Conservation (phyloP, 2,329 filamentous ascomycete species). For the Diaporthe sp. region DNA sequence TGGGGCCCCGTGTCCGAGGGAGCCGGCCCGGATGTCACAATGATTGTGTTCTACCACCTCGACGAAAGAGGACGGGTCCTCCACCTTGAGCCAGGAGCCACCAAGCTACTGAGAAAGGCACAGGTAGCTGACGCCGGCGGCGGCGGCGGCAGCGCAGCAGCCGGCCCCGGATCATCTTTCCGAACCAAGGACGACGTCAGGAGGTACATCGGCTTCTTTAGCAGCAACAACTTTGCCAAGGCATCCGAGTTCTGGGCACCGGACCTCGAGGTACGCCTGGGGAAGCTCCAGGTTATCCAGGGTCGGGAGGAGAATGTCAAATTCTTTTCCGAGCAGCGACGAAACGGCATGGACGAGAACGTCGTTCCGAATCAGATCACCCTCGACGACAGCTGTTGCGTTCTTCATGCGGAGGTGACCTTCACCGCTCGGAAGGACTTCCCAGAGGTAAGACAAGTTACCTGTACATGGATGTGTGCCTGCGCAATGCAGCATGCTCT, state of each 20-base stretch:
- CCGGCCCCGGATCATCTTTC: not conserved
- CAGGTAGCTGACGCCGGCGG: no score
- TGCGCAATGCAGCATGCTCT: not conserved
- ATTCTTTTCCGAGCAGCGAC: not conserved
- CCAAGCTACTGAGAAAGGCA: not conserved
- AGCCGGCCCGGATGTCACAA: not conserved
- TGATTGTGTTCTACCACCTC: constrained; percentile 28
- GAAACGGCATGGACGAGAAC: not conserved
- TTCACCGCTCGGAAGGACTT: constrained; percentile 5
- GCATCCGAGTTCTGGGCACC: constrained; percentile 22
- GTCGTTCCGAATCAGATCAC: constrained; percentile 8
- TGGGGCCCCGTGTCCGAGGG: constrained; percentile 8
- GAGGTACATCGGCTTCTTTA: constrained; percentile 4
- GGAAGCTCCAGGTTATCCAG: not conserved
- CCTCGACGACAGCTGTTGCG: constrained; percentile 1
- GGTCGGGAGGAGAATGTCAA: constrained; percentile 17
- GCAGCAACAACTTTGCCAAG: constrained; percentile 8
- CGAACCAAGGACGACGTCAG: constrained; percentile 1
- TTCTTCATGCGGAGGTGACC: constrained; percentile 8
- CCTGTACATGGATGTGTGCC: not conserved
- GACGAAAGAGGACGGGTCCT: not conserved
- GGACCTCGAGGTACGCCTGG: constrained; percentile 1
- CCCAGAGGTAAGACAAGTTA: constrained; percentile 4
- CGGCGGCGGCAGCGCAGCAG: not conserved
- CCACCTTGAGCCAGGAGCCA: constrained; percentile 1